Evolutionary conservation across 257 asterid species (phyloP).

Genomic region (Linderniella brevidens): DNA sequence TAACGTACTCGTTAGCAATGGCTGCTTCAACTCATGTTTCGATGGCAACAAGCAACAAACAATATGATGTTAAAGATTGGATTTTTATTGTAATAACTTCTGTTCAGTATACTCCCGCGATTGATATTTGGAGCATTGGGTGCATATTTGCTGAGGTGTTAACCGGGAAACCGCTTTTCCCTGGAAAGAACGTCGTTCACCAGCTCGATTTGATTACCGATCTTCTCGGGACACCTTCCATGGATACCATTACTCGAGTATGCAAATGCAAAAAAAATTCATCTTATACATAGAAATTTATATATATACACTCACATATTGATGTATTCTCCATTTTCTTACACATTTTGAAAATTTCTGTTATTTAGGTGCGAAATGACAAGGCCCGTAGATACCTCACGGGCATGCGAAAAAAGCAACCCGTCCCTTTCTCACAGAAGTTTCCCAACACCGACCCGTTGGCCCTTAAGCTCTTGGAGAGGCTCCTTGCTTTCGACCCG

Average conservation of each 20-base stretch:
- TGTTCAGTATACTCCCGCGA: constrained; percentile 77
- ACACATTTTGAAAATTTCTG: constrained; percentile 4
- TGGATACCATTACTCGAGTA: constrained; percentile 77
- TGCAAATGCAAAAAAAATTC: no score
- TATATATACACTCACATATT: neutral
- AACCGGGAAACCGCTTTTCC: constrained; percentile 79
- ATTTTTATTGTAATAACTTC: constrained; percentile 4
- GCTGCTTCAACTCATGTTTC: neutral
- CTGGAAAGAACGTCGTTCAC: constrained; percentile 87
- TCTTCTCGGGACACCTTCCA: constrained; percentile 80
- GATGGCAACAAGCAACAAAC: neutral
- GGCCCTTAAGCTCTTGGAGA: constrained; percentile 50
- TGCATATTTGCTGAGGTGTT: constrained; percentile 91
- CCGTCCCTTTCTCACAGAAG: constrained; percentile 52
- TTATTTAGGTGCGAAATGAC: constrained; percentile 63
- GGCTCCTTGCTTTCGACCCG: constrained; percentile 82
- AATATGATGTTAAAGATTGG: neutral
- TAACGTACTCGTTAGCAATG: neutral
- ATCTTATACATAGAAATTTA: neutral
- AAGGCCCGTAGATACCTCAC: constrained; percentile 85
- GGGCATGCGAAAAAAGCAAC: constrained; percentile 79
- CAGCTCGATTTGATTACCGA: constrained; percentile 90
- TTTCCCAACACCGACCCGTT: constrained; percentile 75
- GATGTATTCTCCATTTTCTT: neutral
- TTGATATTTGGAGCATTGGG: constrained; percentile 93